Base-by-base conservation (phyloP, 2,329 filamentous ascomycete species). In the Penicillium sp. region DNA sequence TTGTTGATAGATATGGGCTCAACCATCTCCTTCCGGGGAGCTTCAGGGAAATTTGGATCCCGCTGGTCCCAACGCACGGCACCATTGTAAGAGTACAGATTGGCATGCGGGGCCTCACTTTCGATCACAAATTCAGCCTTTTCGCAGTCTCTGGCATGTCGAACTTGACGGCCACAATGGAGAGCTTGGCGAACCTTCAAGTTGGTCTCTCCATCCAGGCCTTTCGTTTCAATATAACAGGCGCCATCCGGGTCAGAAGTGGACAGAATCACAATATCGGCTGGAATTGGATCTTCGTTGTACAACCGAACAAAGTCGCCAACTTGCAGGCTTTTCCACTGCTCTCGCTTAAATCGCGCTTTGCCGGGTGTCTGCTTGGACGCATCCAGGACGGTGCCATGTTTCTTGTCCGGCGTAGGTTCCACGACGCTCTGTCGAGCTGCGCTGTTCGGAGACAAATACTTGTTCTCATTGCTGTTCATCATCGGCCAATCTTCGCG, bases 141-240 rank as follows among this genome's bases (percentile, higher is more conserved):
- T 75, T 97, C 94, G 72, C 94, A 97, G 69, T 99, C 91, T 55
- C 88, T 85, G 15, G 94, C 94, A 72, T 97, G 92, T 69, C 87
- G 90, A 57, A 99, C 82, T 45, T 85, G 80, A 50, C 89, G 86
- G 13, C 92, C 90, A 67, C 90, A 94, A 60, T 93, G 89, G 40
- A 99, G 81, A 21, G 94, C 91, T 68, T 93, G 90, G 56, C 94
- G 88, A 58, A 97, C 91, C 75, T 99, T 99, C 59, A 99, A 78
- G 67, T 99, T 99, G 3, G 94, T 99, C 76, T 99, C 94, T 48
- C 94, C 94, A 68, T 99, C 94, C 78, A 99, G 72, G 70, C 96
- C 97, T 79, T 97, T 99, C 3, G 94, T 99, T 75, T 99, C 94
- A 23, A 99, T 89, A 66, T 97, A 99, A 74, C 94, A 99, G 37